Conservation (phyloP, 2,329 filamentous ascomycete genomes). For the Exophiala mesophila region DNA sequence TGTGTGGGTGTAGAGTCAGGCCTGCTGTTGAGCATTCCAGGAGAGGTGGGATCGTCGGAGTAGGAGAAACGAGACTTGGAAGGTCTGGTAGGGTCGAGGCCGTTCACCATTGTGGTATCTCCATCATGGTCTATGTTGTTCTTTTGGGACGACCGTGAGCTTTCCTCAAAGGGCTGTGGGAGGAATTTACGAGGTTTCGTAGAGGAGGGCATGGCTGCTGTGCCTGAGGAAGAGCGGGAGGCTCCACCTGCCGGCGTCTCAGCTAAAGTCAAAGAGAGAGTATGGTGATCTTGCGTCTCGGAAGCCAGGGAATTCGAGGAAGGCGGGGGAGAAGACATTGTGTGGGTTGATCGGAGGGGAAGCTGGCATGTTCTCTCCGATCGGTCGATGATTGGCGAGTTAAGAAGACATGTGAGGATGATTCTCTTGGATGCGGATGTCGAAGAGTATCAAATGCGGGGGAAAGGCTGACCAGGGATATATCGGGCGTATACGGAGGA, state of each 20-base stretch:
- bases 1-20: slow-evolving; percentile 10
- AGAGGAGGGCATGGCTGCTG: slow-evolving; percentile 13
- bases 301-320: slow-evolving; percentile 25
- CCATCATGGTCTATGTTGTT: slow-evolving; percentile 21
- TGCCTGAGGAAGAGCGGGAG: slow-evolving; percentile 6
- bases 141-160: slow-evolving; percentile 36
- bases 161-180: slow-evolving; percentile 42
- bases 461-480: slow-evolving; percentile 6
- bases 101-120: slow-evolving; percentile 4
- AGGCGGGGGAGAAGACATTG: slow-evolving; percentile 18
- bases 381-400: neutral
- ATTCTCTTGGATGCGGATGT: slow-evolving; percentile 1
- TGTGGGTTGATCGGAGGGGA: neutral
- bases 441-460: slow-evolving; percentile 13
- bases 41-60: slow-evolving; percentile 14
- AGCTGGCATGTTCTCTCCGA: slow-evolving; percentile 11
- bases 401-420: slow-evolving; percentile 18
- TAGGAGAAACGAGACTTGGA: slow-evolving; percentile 3
- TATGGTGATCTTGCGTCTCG: slow-evolving; percentile 24
- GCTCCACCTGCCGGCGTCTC: too few species aligned
- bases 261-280: too few species aligned
- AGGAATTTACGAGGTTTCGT: slow-evolving; percentile 32
- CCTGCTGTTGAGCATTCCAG: slow-evolving; percentile 3
- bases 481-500: slow-evolving; percentile 20
- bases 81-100: neutral